Base-by-base conservation (phyloP, 139 green algal species). In the Chlorella sp. region DNA sequence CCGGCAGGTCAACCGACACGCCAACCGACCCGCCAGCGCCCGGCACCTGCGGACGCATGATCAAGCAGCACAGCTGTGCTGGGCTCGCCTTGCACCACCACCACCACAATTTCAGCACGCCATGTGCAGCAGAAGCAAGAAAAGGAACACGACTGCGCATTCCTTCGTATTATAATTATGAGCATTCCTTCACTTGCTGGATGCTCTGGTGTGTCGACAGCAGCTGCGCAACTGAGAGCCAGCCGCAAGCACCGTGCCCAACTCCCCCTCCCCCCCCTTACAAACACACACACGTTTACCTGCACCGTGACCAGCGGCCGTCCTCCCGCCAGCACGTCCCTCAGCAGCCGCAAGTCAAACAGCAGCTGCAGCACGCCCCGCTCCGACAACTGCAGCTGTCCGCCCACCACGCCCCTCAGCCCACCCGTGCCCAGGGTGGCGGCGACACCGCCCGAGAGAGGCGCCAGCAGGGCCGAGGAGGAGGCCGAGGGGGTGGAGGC, bases 281-380 rank as follows among this genome's bases (percentile, higher is more conserved):
- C n/a, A n/a, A n/a, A n/a, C n/a, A n/a, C n/a, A n/a, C n/a, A n/a
- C n/a, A n/a, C n/a, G n/a, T n/a, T 20, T 2, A 26, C 2, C 1
- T 27, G 49, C 2, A 23, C 30, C 27, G 27, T 2, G 26, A 22
- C 10, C 32, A 85, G 61, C 1, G 88, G 88, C 64, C 75, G 35
- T 1, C 84, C 88, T 22, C 85, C 88, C 2, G 83, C 83, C 2
- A 97, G 85, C 3, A 92, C 81, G 62, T 92, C 83, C 2, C 71
- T 35, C 35, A 96, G 31, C 70, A 97, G 88, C 14, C 88, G 86
- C 27, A 91, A 72, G 67, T 98, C 94, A 42, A 98, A 86, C 23
- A 97, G 75, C 67, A 98, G 88, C 88, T 98, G 94, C 64, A 98
- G 86, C 2, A 94, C 74, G 30, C 91, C 94, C 74, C 93, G 91